Conservation (phyloP, 2,329 filamentous ascomycete species). For the Neopestalotiopsis rosae region DNA sequence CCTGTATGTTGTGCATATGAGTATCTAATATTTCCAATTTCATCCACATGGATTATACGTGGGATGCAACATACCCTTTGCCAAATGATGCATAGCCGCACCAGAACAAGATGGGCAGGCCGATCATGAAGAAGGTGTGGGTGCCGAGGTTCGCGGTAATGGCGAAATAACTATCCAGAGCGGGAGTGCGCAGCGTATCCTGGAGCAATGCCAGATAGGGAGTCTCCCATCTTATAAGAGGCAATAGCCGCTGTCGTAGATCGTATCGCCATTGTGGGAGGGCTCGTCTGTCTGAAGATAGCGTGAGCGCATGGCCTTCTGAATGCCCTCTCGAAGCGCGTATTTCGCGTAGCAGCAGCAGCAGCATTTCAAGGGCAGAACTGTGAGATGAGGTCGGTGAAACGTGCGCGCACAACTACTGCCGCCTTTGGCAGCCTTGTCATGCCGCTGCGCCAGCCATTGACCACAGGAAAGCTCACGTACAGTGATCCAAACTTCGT, state of each 20-base stretch:
- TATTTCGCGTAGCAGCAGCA: neutral
- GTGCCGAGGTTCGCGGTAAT: conserved; percentile 96
- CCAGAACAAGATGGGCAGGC: conserved; percentile 95
- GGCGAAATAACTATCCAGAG: conserved; percentile 95
- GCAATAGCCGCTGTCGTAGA: conserved; percentile 80
- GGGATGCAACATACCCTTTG: conserved; percentile 70
- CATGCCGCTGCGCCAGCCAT: neutral
- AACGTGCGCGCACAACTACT: neutral
- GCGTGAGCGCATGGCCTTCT: neutral
- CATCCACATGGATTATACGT: neutral
- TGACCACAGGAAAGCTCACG: conserved; percentile 31
- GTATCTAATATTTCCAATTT: neutral
- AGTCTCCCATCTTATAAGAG: conserved; percentile 92
- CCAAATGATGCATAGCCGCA: conserved; percentile 86
- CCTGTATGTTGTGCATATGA: conserved; percentile 47
- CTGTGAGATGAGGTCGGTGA: neutral
- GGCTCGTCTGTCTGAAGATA: conserved; percentile 72
- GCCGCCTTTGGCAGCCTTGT: neutral
- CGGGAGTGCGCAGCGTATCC: conserved; percentile 76
- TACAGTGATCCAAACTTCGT: conserved; percentile 80
- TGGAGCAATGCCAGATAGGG: conserved; percentile 91
- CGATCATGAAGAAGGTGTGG: conserved; percentile 98
- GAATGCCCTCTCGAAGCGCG: neutral
- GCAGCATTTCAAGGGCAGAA: neutral
- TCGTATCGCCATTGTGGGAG: conserved; percentile 89